Evolutionary conservation across 2,329 filamentous ascomycete genomes (phyloP), one percentile per base, ranked within the genome.

Genomic region (Penicillium sp.): DNA sequence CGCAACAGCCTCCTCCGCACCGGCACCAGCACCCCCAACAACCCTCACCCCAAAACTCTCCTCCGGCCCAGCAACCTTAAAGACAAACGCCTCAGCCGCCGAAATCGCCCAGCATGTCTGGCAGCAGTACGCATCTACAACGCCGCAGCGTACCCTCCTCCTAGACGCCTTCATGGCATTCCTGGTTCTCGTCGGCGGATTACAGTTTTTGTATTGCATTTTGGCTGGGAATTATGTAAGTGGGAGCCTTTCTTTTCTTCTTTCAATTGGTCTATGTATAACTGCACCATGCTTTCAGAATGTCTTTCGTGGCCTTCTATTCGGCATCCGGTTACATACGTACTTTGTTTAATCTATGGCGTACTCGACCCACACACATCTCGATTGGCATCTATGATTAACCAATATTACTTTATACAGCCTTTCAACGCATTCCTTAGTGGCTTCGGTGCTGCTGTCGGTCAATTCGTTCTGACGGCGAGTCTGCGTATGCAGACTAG

Each of bases 341-440:
- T n/a, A n/a, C n/a, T n/a, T n/a, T n/a, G n/a, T n/a, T n/a, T n/a
- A n/a, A n/a, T n/a, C n/a, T n/a, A n/a, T n/a, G n/a, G n/a, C n/a
- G n/a, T n/a, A n/a, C 16, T 27, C 16, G 25, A 31, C n/a, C 27
- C 31, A 28, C n/a, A 1, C 3, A 2, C 22, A 7, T 25, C 7
- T 14, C 14, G 13, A 40, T 46, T 27, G 31, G 14, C 12, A 4
- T 16, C 6, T 30, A 30, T 38, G 2, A 37, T 34, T 51, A 42
- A 50, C 11, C 22, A 16, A 3, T 12, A 8, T n/a, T 27, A 10
- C 14, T 33, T 16, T 1, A 9, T 6, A 40, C 65, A 97, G 92
- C 93, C 93, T 9, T 99, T 99, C 80, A 99, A 99, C 71, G 93
- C 95, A 57, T 99, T 99, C 77, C 83, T 99, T 28, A 89, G 91